Conservation (phyloP, 2,329 filamentous ascomycete genomes). For the Venturiaceae sp. region DNA sequence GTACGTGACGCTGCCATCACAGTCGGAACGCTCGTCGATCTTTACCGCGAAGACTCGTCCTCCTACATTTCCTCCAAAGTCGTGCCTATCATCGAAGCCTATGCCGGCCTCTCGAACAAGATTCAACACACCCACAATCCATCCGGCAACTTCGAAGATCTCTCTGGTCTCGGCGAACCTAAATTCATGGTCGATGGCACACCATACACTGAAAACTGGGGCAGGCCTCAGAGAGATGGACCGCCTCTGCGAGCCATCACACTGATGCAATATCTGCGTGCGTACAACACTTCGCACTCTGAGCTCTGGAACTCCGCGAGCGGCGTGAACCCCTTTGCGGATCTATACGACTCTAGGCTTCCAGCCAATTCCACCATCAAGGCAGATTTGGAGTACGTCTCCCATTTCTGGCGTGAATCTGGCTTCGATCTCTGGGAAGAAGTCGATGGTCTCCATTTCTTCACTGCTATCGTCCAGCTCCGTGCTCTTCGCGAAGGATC, state of each 20-base stretch:
- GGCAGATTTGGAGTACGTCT: conserved; percentile 34
- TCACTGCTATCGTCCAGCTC: conserved; percentile 27
- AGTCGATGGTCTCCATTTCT: conserved; percentile 32
- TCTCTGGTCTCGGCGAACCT: conserved; percentile 32
- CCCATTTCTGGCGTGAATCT: conserved; percentile 29
- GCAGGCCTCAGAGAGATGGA: conserved; percentile 33
- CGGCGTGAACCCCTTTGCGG: conserved; percentile 10
- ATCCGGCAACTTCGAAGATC: conserved; percentile 23
- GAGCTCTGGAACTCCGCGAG: conserved; percentile 20
- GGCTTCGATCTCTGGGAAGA: conserved; percentile 38
- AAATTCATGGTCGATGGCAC: conserved; percentile 30
- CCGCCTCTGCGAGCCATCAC: conserved; percentile 32
- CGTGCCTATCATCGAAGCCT: conserved; percentile 22
- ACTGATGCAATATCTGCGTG: conserved; percentile 29
- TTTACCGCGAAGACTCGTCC: conserved; percentile 24
- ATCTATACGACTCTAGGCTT: conserved; percentile 26
- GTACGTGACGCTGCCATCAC: conserved; percentile 35
- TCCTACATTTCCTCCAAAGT: conserved; percentile 18
- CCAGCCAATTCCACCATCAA: conserved; percentile 31
- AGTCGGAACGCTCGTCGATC: conserved; percentile 28
- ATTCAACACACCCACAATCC: conserved; percentile 30
- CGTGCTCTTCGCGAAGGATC: conserved; percentile 25
- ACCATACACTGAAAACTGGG: conserved; percentile 28
- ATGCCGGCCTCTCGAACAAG: conserved; percentile 21
- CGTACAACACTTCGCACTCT: conserved; percentile 30